Base-by-base conservation (phyloP, 2,329 filamentous ascomycete genomes). In the Hymenoscyphus occultus region DNA sequence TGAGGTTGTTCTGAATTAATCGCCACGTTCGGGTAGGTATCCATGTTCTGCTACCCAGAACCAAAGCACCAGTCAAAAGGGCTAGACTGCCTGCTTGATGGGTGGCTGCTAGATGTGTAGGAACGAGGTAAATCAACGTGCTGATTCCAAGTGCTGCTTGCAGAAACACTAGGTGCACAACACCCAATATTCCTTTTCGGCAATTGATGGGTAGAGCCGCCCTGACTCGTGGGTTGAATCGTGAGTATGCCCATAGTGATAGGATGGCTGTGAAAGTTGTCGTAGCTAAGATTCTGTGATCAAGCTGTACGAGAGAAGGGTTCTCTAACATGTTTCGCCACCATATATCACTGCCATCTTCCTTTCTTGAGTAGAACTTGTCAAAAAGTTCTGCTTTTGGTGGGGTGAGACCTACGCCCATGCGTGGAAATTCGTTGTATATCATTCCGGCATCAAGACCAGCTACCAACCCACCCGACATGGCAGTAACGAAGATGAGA, bases 241-340 rank as follows among this genome's bases (percentile, higher is more conserved):
- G 87, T 4, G 90, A 86, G 78, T 93, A 98, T n/a, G 86, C 85
- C 77, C 89, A 96, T 10, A 99, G 83, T 3, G 87, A 83, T 69
- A 96, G 80, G 67, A 98, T 86, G 68, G 90, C 85, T 62, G 86
- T 90, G 77, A 97, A 96, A 0, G 94, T 97, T 16, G 92, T 93
- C 58, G 89, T 92, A 65, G 95, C 96, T 42, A 98, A 84, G 71
- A 96, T 91, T 56, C 96, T 90, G 81, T 99, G 95, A 79, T 99
- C 92, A 56, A 99, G 86, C 80, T 99, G 96, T 2, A 98, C 96
- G 32, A 96, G 86, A 16, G 91, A 93, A 3, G 95, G 96, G 80
- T 99, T 99, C 82, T 98, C 95, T 40, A 98, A 88, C 83, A 96
- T 90, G 80, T 99, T 99, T 74, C 95, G 89, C 95, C 95, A 99